Conservation (phyloP, 169 alveolate species). For the Theileria annulata region DNA sequence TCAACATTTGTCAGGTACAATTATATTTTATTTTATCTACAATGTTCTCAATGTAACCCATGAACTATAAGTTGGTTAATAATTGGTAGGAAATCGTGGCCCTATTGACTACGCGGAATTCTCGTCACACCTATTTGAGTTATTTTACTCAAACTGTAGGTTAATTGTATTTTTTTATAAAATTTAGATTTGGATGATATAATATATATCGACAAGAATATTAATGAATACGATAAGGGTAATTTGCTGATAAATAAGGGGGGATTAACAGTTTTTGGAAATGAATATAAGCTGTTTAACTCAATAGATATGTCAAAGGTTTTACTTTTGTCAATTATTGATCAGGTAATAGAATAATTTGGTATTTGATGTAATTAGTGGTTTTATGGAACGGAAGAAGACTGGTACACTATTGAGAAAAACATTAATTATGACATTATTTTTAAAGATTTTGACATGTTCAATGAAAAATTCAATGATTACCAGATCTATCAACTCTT, state of each 20-base stretch:
- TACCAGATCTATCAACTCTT: conserved; percentile 3
- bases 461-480: conserved; percentile 24
- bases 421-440: neutral
- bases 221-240: neutral
- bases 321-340: conserved; percentile 31
- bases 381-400: conserved; percentile 21
- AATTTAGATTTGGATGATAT: neutral
- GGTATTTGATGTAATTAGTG: conserved; percentile 13
- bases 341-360: conserved; percentile 22
- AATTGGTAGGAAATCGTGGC: conserved; percentile 70
- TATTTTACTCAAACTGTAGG: conserved; percentile 31
- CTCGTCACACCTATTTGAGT: conserved; percentile 77
- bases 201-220: neutral
- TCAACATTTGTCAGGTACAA: conserved; percentile 69
- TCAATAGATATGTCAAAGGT: conserved; percentile 50
- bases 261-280: neutral
- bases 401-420: conserved; percentile 5
- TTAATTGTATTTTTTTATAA: neutral
- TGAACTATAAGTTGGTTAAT: too few species aligned
- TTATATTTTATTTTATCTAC: neutral
- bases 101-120: conserved; percentile 79
- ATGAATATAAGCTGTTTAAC: conserved; percentile 24
- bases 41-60: too few species aligned
- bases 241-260: neutral
- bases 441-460: neutral